A percentile compares a stretch with the other conserved stretches of the same genome.
Conservation (phyloP, 768 basidiomycete species). For the Dentipellis sp. region DNA sequence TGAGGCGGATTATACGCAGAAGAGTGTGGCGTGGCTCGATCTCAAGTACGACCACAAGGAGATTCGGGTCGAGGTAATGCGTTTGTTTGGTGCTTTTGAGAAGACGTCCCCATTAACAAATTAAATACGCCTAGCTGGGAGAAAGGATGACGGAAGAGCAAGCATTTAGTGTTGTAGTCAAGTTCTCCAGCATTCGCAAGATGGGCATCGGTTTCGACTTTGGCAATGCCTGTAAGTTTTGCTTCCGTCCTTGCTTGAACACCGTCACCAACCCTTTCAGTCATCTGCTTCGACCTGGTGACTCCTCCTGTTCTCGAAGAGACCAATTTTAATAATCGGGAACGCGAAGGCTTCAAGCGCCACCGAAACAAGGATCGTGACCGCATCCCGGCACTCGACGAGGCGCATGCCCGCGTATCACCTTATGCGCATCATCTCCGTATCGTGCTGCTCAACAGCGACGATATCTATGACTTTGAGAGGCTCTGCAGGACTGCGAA, state of each 20-base stretch:
- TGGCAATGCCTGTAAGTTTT: slow-evolving; percentile 3
- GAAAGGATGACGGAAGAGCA: slow-evolving; percentile 9
- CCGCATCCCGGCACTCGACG: slow-evolving; percentile 48
- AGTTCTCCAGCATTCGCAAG: slow-evolving; percentile 10
- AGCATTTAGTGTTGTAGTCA: slow-evolving; percentile 3
- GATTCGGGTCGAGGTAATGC: slow-evolving; percentile 48
- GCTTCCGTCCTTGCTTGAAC: neutral
- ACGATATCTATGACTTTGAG: slow-evolving; percentile 42
- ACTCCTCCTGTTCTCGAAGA: slow-evolving; percentile 55
- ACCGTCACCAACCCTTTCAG: neutral
- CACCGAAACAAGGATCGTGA: slow-evolving; percentile 39
- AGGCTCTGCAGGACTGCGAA: slow-evolving; percentile 44
- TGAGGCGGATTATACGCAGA: slow-evolving; percentile 38
- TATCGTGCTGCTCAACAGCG: slow-evolving; percentile 42
- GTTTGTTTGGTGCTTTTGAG: neutral
- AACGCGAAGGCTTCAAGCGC: slow-evolving; percentile 31
- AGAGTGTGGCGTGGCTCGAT: slow-evolving; percentile 42
- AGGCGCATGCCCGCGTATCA: slow-evolving; percentile 48
- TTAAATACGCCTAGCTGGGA: slow-evolving; percentile 3
- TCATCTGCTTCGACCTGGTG: slow-evolving; percentile 8
- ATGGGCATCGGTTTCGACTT: slow-evolving; percentile 10
- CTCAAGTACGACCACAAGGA: slow-evolving; percentile 66
- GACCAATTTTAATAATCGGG: slow-evolving; percentile 45
- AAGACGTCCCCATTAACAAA: too few species aligned
- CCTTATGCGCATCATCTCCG: slow-evolving; percentile 69